Evolutionary conservation across 2,329 filamentous ascomycete species (phyloP).

Genomic region (Pseudonectria foliicola): DNA sequence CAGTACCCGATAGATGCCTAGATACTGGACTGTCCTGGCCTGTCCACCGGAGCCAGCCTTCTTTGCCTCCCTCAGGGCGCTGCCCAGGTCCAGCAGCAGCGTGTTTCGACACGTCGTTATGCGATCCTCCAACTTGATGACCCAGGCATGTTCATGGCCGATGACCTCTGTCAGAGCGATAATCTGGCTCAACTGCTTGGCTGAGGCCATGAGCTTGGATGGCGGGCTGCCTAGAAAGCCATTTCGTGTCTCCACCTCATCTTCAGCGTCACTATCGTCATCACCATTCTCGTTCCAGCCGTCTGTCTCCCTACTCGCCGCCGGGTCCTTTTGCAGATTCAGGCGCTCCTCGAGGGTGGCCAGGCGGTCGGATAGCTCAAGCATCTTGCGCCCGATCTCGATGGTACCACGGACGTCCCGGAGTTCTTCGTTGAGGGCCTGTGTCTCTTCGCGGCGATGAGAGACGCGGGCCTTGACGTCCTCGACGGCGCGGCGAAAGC

Average conservation of each 20-base stretch:
- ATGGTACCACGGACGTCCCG: conserved; percentile 56
- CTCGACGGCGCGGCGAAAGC: conserved; percentile 76
- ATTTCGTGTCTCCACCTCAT: conserved; percentile 31
- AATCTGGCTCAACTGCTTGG: conserved; percentile 38
- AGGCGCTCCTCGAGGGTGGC: conserved; percentile 56
- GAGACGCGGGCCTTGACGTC: conserved; percentile 62
- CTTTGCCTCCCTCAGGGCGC: conserved; percentile 39
- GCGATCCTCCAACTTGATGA: conserved; percentile 45
- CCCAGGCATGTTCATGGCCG: conserved; percentile 41
- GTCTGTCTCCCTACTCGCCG: conserved; percentile 1
- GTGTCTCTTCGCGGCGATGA: conserved; percentile 56
- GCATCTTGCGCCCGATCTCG: conserved; percentile 51
- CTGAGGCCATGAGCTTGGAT: conserved; percentile 37
- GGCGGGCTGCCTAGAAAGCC: conserved; percentile 39
- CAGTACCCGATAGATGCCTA: conserved; percentile 46
- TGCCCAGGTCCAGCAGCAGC: conserved; percentile 47
- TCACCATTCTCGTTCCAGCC: conserved; percentile 12
- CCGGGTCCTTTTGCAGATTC: conserved; percentile 40
- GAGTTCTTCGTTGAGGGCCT: conserved; percentile 58
- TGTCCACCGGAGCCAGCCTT: conserved; percentile 37
- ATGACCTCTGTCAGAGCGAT: conserved; percentile 36
- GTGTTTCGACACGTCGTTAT: conserved; percentile 48
- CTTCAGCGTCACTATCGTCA: conserved; percentile 32
- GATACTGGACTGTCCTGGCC: conserved; percentile 41
- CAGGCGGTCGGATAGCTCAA: conserved; percentile 61